These are phyloP conservation scores for Colletotrichum sp. DNA, from an alignment of 2,329 filamentous ascomycete genomes.

Conservation along the genomic window DNA sequence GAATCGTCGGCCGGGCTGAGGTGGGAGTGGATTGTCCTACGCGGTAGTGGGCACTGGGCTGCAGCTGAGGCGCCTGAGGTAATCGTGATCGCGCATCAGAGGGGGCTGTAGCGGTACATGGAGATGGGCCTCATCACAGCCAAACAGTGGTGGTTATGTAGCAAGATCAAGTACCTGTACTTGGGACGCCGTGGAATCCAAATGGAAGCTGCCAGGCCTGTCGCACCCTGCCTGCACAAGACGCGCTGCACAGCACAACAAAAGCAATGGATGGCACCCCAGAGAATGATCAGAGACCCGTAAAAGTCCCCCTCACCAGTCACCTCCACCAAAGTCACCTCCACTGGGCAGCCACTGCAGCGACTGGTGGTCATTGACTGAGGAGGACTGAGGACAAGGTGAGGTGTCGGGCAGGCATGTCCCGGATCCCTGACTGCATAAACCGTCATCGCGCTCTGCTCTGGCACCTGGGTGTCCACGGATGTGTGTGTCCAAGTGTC, in stretches of 20 bases:
- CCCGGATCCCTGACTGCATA: background rate
- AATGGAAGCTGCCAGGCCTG: conserved; percentile 9
- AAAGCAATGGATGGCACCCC: background rate
- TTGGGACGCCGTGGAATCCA: background rate
- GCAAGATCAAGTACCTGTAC: background rate
- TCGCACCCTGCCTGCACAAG: background rate
- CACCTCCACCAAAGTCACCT: background rate
- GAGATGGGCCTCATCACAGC: background rate
- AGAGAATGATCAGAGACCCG: background rate
- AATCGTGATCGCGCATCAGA: background rate
- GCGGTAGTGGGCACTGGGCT: conserved; percentile 2
- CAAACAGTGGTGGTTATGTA: rapidly evolving
- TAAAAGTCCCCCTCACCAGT: background rate
- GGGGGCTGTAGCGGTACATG: background rate
- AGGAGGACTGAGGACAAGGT: background rate
- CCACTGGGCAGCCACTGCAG: background rate
- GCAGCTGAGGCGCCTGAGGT: background rate
- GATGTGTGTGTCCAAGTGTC: background rate
- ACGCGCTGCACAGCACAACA: background rate
- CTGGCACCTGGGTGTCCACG: background rate
- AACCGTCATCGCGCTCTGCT: background rate
- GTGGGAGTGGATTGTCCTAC: background rate
- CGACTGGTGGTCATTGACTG: background rate
- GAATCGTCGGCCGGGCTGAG: background rate
- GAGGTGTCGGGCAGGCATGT: background rate